These are phyloP conservation scores for Pouteria glomerata DNA, from an alignment of 148 eudicot genomes.

Conservation along the genomic window DNA sequence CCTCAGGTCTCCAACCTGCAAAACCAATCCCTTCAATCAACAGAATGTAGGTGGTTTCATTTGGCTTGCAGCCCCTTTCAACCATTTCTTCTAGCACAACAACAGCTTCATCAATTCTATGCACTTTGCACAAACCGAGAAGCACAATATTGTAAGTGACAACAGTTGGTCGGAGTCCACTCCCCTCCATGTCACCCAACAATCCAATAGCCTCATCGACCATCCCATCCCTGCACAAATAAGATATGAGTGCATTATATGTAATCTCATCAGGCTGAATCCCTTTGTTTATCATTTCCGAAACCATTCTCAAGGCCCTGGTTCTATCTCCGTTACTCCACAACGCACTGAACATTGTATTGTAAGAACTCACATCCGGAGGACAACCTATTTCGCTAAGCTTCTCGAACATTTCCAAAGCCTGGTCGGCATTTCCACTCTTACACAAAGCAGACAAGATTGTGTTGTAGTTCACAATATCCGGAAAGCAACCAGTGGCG, in stretches of 20 bases:
- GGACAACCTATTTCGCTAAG: constrained; percentile 59
- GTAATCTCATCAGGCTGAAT: constrained; percentile 67
- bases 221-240: constrained; percentile 65
- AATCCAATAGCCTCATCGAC: constrained; percentile 52
- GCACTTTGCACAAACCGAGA: constrained; percentile 66
- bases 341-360: constrained; percentile 54
- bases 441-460: constrained; percentile 57
- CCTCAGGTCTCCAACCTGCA: constrained; percentile 54
- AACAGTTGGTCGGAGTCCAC: constrained; percentile 36
- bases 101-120: constrained; percentile 49
- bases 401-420: constrained; percentile 47
- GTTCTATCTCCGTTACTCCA: constrained; percentile 48
- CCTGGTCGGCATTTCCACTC: constrained; percentile 49
- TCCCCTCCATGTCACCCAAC: constrained; percentile 43
- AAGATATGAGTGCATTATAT: constrained; percentile 62
- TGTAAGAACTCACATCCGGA: constrained; percentile 62
- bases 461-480: constrained; percentile 65
- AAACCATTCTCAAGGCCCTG: constrained; percentile 38
- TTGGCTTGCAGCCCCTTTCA: constrained; percentile 43
- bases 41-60: constrained; percentile 58
- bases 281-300: constrained; percentile 50
- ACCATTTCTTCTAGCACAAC: constrained; percentile 50
- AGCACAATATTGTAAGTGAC: constrained; percentile 56
- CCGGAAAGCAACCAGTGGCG: constrained; percentile 56
- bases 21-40: constrained; percentile 67